Evolutionary conservation across 225 moss, liverwort and hornwort genomes (phyloP).

Genomic region (Antitrichia curtipendula): DNA sequence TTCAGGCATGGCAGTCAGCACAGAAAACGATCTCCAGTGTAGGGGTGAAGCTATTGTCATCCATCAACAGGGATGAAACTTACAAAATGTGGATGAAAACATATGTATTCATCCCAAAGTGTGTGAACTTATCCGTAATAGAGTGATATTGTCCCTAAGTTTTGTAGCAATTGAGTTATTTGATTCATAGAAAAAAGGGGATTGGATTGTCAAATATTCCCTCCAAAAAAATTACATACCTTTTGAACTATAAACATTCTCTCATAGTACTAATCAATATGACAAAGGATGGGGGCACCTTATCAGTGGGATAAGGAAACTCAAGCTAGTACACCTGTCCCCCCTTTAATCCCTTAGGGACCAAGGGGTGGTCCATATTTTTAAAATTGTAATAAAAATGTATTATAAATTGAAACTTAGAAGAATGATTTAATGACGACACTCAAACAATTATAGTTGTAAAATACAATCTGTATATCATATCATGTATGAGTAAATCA

Average conservation of each 20-base stretch:
- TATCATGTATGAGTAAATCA: no score
- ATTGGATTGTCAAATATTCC: not conserved
- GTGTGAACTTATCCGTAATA: no score
- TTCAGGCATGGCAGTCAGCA: not conserved
- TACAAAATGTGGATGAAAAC: not conserved
- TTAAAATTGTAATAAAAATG: no score
- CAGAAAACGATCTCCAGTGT: no score
- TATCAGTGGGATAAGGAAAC: not conserved
- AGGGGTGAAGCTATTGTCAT: not conserved
- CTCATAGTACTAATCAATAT: rapidly evolving
- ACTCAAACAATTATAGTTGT: no score
- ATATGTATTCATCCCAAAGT: not conserved
- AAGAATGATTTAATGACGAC: no score
- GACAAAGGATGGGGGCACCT: rapidly evolving
- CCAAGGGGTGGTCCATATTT: no score
- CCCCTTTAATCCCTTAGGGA: not conserved
- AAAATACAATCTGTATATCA: no score
- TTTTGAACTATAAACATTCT: not conserved
- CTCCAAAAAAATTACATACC: not conserved
- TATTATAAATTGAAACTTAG: no score
- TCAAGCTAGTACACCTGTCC: no score
- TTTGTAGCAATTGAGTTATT: not conserved
- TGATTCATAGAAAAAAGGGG: not conserved
- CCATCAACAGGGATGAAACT: not conserved
- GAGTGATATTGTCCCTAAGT: no score